Evolutionary conservation across 129 eudicot genomes (phyloP), one percentile per base, ranked within the genome.

Genomic region (Pulicaria dysenterica): DNA sequence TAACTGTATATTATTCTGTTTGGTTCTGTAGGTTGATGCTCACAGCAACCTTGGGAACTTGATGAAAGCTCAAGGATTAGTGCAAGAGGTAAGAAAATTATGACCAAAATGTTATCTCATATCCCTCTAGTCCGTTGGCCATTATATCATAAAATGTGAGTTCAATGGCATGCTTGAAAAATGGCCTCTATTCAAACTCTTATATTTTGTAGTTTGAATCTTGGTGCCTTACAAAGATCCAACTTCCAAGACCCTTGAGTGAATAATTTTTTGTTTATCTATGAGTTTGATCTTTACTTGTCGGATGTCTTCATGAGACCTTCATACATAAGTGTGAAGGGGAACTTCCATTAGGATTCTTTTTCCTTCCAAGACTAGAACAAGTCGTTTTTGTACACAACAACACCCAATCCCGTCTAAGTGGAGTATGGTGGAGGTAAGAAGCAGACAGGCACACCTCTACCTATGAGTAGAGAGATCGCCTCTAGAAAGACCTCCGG

Each of bases 11-110:
- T 16, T 54, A 19, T 56, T 36, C 24, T 53, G 4, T 39, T 37
- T 64, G 47, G 34, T 48, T 17, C 39, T 69, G 70, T 56, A 95
- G 99, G 97, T 95, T 67, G 99, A 95, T 83, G 99, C 99, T 65
- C 99, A 89, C 73, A 89, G 94, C 78, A 95, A 90, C 76, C 95
- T 95, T 64, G 99, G 99, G 47, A 95, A 91, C 82, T 80, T 95
- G 84, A 86, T 95, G 99, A 95, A 95, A 79, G 96, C 99, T 47
- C 99, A 95, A 86, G 99, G 99, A 62, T 43, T 88, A 15, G 91
- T 95, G 49, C 96, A 86, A 73, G 92, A 95, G 62, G 99, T 88
- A 81, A 70, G 86, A 67, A 48, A 57, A 42, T 50, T 50, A 24
- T 77, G 41, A 71, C 36, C 12, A 34, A 5, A 24, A 5, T 61